Evolutionary conservation across 139 green algal genomes (phyloP).

Genomic region (Closterium sp.): DNA sequence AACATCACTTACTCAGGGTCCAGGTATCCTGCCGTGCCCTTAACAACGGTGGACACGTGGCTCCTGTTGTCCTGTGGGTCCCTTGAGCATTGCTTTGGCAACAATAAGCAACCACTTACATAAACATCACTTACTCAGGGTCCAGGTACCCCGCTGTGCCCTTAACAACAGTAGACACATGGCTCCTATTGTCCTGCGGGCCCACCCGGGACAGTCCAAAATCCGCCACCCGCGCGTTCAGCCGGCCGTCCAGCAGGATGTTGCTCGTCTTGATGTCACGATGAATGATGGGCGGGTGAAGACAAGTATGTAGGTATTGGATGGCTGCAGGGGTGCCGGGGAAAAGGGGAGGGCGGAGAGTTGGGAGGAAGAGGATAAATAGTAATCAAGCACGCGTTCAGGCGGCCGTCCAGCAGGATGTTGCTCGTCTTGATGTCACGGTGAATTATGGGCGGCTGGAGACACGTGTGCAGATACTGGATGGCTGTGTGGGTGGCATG

Average conservation of each 20-base stretch:
- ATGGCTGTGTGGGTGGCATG: background rate
- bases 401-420: conserved; percentile 26
- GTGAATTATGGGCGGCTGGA: conserved; percentile 41
- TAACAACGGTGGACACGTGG: conserved; percentile 35
- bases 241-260: too few species aligned
- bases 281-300: background rate
- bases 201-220: conserved; percentile 44
- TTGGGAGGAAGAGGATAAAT: conserved; percentile 34
- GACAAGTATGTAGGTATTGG: background rate
- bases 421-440: conserved; percentile 52
- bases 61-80: background rate
- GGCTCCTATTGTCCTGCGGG: background rate
- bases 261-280: background rate
- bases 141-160: conserved; percentile 37
- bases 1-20: conserved; percentile 20
- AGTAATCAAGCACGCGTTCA: conserved; percentile 30
- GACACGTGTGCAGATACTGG: conserved; percentile 27
- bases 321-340: background rate
- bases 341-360: too few species aligned
- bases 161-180: conserved; percentile 35
- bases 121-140: conserved; percentile 38
- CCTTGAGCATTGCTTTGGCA: too few species aligned
- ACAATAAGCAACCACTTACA: too few species aligned
- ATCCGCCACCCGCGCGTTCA: conserved; percentile 36
- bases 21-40: conserved; percentile 35